phyloP scores from a whole-genome alignment of 495 filamentous ascomycete genomes.

The Penicillium pancosmium region DNA sequence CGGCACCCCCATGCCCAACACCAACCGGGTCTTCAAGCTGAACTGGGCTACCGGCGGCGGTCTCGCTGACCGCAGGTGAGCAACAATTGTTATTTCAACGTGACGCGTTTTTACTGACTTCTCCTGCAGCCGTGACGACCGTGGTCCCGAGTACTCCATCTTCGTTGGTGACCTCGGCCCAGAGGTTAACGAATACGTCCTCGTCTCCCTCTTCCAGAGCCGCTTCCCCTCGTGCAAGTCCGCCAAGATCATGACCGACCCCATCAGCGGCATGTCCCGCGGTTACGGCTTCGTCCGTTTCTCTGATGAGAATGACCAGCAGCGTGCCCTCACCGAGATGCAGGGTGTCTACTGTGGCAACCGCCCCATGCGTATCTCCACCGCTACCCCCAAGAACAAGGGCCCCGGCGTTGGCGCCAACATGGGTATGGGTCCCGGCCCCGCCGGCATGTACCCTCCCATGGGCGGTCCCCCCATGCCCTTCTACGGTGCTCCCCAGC shows the following conservation, averaged over 20 bases:
- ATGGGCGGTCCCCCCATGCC: constrained; percentile 81
- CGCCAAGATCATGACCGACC: constrained; percentile 99
- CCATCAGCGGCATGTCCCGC: constrained; percentile 94
- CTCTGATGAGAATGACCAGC: constrained; percentile 90
- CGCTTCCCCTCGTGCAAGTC: constrained; percentile 98
- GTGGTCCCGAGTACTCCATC: constrained; percentile 93
- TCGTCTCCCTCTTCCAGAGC: constrained; percentile 94
- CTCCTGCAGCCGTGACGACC: constrained; percentile 75
- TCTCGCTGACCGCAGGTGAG: constrained; percentile 87
- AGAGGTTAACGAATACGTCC: constrained; percentile 97
- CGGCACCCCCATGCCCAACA: constrained; percentile 90
- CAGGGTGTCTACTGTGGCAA: constrained; percentile 99
- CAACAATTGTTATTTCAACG: constrained; percentile 8
- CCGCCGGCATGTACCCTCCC: constrained; percentile 56
- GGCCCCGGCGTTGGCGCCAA: constrained; percentile 60
- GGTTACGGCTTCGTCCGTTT: constrained; percentile 99
- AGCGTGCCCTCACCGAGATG: constrained; percentile 95
- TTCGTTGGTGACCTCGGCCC: constrained; percentile 98
- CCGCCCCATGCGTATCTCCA: constrained; percentile 97
- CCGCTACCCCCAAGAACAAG: constrained; percentile 97
- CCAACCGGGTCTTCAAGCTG: constrained; percentile 93
- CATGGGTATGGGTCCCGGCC: constrained; percentile 53
- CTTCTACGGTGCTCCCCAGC: constrained; percentile 83
- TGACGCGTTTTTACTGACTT: not conserved
- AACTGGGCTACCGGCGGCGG: constrained; percentile 99